Percentiles rank a stretch among this genome's conserved stretches.
Evolutionary conservation across 371 early-diverging fungal genomes (phyloP).

Genomic region (Saksenaea vasiformis): DNA sequence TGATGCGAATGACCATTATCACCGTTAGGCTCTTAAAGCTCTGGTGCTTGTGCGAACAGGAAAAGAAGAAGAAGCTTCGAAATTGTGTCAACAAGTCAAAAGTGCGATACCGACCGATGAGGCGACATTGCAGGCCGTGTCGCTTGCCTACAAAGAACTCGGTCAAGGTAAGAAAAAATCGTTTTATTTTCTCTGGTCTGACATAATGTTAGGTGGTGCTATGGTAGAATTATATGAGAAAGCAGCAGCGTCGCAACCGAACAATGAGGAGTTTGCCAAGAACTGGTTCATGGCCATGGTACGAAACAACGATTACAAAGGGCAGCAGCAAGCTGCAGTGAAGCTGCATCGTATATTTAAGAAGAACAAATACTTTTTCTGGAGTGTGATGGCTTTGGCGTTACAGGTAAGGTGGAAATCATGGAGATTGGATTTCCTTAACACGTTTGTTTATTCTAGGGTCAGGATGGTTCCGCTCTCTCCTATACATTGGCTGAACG

Average conservation of each 20-base stretch:
- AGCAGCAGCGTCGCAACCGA: conserved; percentile 64
- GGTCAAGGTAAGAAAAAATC: conserved; percentile 53
- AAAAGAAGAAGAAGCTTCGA: conserved; percentile 66
- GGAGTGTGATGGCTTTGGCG: conserved; percentile 81
- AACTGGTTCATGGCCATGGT: conserved; percentile 89
- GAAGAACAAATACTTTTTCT: conserved; percentile 80
- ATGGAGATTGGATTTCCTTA: neutral
- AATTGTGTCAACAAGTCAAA: conserved; percentile 73
- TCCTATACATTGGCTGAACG: conserved; percentile 79
- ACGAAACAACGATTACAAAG: conserved; percentile 68
- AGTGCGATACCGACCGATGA: conserved; percentile 70
- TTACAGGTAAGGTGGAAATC: conserved; percentile 52
- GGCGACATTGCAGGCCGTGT: conserved; percentile 73
- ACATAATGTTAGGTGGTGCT: conserved; percentile 48
- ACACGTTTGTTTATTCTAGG: conserved; percentile 4
- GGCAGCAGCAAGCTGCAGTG: conserved; percentile 82
- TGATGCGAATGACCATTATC: neutral
- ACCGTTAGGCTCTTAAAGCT: conserved; percentile 79
- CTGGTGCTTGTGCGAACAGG: conserved; percentile 73
- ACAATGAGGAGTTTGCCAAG: conserved; percentile 74
- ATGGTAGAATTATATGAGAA: conserved; percentile 76
- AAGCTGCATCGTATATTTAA: conserved; percentile 82
- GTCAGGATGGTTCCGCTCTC: conserved; percentile 42
- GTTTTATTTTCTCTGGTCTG: neutral
- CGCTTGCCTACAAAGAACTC: conserved; percentile 66